Evolutionary conservation across 2,329 filamentous ascomycete species (phyloP).

Genomic region (Microdochium paspali): DNA sequence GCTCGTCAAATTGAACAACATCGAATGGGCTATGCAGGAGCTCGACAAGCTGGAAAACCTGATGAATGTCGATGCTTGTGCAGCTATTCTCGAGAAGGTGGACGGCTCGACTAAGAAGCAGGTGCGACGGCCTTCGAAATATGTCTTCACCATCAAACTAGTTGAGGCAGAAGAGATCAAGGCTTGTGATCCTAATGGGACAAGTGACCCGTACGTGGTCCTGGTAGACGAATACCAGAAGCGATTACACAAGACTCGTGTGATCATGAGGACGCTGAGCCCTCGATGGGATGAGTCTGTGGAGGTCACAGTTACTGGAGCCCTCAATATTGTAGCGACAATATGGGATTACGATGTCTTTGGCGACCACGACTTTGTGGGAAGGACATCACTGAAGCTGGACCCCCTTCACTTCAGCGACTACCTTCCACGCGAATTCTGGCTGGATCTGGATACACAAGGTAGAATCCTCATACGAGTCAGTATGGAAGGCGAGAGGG

Average conservation of each 20-base stretch:
- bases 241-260: constrained; percentile 85
- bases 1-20: constrained; percentile 94
- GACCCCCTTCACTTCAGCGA: constrained; percentile 96
- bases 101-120: constrained; percentile 56
- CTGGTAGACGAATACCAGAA: constrained; percentile 97
- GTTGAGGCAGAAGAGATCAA: constrained; percentile 97
- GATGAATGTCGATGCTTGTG: constrained; percentile 87
- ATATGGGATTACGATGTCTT: constrained; percentile 98
- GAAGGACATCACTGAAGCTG: constrained; percentile 93
- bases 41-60: constrained; percentile 82
- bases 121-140: constrained; percentile 66
- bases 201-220: constrained; percentile 94
- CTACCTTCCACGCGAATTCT: constrained; percentile 91
- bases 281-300: constrained; percentile 96
- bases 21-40: constrained; percentile 88
- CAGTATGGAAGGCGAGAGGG: constrained; percentile 96
- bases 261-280: constrained; percentile 83
- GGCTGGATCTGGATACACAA: constrained; percentile 94
- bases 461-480: constrained; percentile 81
- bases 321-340: constrained; percentile 90
- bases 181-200: constrained; percentile 90
- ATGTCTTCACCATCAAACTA: constrained; percentile 97
- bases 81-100: constrained; percentile 66
- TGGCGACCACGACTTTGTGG: constrained; percentile 95
- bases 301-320: constrained; percentile 85